Conservation (phyloP, 768 basidiomycete genomes). For the Multifurca ochricompacta region DNA sequence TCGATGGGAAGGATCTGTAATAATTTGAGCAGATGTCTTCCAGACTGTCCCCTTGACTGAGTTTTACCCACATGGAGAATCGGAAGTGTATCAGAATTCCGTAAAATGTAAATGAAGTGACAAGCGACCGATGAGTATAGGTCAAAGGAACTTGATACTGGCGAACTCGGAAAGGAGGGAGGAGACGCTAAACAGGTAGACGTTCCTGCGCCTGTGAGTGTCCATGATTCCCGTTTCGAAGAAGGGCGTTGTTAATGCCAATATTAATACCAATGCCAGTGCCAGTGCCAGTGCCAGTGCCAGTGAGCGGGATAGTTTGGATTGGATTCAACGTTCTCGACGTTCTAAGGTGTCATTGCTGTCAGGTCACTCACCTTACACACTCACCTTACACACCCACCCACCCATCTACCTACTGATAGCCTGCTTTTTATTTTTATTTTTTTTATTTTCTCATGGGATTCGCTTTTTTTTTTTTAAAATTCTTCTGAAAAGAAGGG, state of each 20-base stretch:
- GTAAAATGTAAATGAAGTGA: conserved; percentile 20
- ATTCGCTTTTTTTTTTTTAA: no score
- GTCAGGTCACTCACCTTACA: no score
- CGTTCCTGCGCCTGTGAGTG: background rate
- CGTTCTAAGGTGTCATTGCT: no score
- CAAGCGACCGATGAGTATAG: conserved; percentile 6
- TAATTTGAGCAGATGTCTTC: conserved; percentile 11
- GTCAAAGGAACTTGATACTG: background rate
- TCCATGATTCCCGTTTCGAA: background rate
- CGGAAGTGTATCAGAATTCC: conserved; percentile 21
- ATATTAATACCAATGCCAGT: no score
- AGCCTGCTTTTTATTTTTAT: no score
- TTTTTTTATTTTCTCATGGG: conserved; percentile 7
- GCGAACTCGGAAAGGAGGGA: background rate
- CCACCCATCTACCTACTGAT: no score
- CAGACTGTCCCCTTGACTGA: conserved; percentile 10
- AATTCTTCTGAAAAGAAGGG: conserved; percentile 17
- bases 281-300: no score
- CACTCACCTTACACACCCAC: no score
- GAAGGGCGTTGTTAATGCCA: no score
- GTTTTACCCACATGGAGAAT: conserved; percentile 21
- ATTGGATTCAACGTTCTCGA: no score
- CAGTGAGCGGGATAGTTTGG: no score
- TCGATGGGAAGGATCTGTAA: conserved; percentile 20
- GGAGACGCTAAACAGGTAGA: background rate